Percentiles rank a stretch among this genome's conserved stretches.
Conservation (phyloP, 2,329 filamentous ascomycete species). For the Cercospora sesami region DNA sequence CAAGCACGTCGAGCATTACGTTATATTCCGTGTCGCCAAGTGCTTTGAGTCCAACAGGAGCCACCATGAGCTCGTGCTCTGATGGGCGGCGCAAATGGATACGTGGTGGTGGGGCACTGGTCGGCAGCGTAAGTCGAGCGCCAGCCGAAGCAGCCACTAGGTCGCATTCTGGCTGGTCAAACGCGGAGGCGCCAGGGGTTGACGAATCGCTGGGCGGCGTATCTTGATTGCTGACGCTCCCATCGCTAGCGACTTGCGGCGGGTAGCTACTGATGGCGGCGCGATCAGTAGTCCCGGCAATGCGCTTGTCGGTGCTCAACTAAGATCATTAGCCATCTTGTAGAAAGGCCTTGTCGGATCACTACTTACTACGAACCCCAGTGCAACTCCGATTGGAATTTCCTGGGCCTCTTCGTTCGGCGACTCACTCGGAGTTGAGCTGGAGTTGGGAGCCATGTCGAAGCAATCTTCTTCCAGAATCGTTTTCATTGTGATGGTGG, state of each 20-base stretch:
- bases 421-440: background rate
- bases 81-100: background rate
- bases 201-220: background rate
- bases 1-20: slow-evolving; percentile 6
- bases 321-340: background rate
- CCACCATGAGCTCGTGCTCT: slow-evolving; percentile 1
- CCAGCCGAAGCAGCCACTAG: background rate
- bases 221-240: background rate
- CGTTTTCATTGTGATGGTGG: background rate
- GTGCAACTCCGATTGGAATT: background rate
- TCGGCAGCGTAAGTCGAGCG: background rate
- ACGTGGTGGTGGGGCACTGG: background rate
- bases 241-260: background rate
- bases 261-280: background rate
- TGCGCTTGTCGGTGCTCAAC: background rate
- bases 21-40: background rate
- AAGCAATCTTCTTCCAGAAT: background rate
- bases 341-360: background rate
- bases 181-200: background rate
- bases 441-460: background rate
- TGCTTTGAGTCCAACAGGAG: background rate
- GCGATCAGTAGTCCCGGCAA: background rate
- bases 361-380: background rate
- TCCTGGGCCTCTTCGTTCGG: background rate
- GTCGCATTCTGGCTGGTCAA: background rate